Evolutionary conservation across 2,329 filamentous ascomycete genomes (phyloP).

Genomic region (Thelonectria rubi): DNA sequence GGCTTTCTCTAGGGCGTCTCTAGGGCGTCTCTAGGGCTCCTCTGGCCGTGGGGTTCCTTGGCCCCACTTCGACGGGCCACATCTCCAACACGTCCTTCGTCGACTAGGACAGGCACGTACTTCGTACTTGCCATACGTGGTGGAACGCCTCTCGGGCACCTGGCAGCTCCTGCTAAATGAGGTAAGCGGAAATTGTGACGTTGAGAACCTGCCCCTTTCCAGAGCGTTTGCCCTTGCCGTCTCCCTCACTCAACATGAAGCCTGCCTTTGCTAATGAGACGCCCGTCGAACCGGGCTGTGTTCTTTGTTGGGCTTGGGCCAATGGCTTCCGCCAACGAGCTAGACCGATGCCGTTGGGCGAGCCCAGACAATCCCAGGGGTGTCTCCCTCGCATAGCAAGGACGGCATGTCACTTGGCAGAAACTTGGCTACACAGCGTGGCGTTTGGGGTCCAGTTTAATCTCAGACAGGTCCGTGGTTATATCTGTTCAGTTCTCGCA

Average conservation of each 20-base stretch:
- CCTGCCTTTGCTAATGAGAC: neutral
- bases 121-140: neutral
- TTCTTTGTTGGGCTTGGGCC: neutral
- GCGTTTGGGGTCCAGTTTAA: neutral
- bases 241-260: neutral
- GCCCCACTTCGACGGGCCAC: neutral
- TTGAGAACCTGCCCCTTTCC: neutral
- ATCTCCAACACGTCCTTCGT: neutral
- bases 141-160: neutral
- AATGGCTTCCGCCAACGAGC: neutral
- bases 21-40: too few relatives aligned
- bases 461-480: neutral
- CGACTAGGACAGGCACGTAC: neutral
- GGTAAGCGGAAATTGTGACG: neutral
- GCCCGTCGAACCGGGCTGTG: neutral
- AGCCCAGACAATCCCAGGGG: neutral
- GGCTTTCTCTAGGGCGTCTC: neutral
- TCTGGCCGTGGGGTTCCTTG: neutral
- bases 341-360: neutral
- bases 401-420: neutral
- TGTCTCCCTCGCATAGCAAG: neutral
- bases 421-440: neutral
- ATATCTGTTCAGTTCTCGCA: neutral
- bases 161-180: neutral
- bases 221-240: neutral